A percentile compares a stretch with the other conserved stretches of the same genome.
phyloP scores from a whole-genome alignment of 768 basidiomycete genomes.

The Russula sp. region DNA sequence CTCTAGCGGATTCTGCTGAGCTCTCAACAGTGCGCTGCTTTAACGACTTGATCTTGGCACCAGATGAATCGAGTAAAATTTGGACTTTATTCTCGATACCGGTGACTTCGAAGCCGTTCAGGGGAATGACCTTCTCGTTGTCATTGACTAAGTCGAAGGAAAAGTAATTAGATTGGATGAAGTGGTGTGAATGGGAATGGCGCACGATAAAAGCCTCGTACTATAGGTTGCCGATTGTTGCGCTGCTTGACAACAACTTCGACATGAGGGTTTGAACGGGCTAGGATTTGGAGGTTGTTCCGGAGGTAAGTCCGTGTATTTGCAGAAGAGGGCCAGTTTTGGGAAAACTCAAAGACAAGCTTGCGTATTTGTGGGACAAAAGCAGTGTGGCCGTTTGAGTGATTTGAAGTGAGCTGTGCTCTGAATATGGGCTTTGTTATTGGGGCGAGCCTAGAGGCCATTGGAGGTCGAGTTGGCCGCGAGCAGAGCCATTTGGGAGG shows the following conservation, averaged over 20 bases:
- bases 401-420: constrained; percentile 45
- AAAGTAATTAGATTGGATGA: constrained; percentile 1
- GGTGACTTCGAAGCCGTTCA: constrained; percentile 67
- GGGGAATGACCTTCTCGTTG: constrained; percentile 80
- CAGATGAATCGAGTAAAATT: constrained; percentile 80
- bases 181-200: constrained; percentile 7
- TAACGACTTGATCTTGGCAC: constrained; percentile 74
- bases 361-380: constrained; percentile 79
- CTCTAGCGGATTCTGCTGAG: constrained; percentile 71
- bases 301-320: constrained; percentile 64
- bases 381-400: constrained; percentile 65
- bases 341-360: constrained; percentile 84
- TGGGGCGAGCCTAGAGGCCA: constrained; percentile 29
- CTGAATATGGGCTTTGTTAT: constrained; percentile 35
- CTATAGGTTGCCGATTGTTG: constrained; percentile 67
- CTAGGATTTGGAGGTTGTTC: constrained; percentile 55
- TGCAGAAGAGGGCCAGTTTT: constrained; percentile 69
- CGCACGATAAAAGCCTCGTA: constrained; percentile 78
- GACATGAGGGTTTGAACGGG: constrained; percentile 69
- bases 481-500: not conserved
- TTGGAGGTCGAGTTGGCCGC: constrained; percentile 23
- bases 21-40: constrained; percentile 71
- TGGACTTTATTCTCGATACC: constrained; percentile 73
- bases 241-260: constrained; percentile 78
- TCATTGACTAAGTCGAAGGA: constrained; percentile 55